These are phyloP conservation scores for Claviceps humidiphila DNA, from an alignment of 2,329 filamentous ascomycete species.

Conservation along the genomic window DNA sequence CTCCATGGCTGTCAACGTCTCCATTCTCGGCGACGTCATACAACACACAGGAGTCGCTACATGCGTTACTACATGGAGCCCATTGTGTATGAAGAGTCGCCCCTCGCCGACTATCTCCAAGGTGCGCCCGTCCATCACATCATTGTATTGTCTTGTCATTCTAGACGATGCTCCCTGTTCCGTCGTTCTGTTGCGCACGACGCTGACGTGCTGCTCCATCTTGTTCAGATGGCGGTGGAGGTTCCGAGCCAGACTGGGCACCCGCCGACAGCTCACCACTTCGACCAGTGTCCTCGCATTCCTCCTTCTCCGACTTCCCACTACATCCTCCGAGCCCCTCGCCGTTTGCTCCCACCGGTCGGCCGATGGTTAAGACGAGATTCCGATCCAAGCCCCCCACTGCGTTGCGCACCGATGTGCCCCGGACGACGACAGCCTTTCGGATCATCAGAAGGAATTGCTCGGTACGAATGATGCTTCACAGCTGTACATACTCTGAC, in stretches of 20 bases:
- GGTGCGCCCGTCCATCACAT: slow-evolving; percentile 37
- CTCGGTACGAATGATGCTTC: slow-evolving; percentile 27
- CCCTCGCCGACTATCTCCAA: slow-evolving; percentile 79
- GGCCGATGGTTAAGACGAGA: slow-evolving; percentile 38
- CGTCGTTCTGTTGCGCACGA: background rate
- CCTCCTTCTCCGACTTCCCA: slow-evolving; percentile 20
- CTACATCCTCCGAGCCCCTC: slow-evolving; percentile 32
- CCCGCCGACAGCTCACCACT: slow-evolving; percentile 24
- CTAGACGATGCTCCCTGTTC: background rate
- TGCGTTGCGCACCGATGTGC: slow-evolving; percentile 28
- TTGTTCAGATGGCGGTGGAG: slow-evolving; percentile 32
- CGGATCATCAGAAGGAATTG: slow-evolving; percentile 35
- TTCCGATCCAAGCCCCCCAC: slow-evolving; percentile 36
- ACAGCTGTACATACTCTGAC: background rate
- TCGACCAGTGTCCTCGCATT: slow-evolving; percentile 15
- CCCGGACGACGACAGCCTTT: slow-evolving; percentile 20
- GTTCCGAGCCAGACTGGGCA: slow-evolving; percentile 33
- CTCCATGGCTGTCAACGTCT: slow-evolving; percentile 18
- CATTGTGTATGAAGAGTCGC: slow-evolving; percentile 74
- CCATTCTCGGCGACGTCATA: slow-evolving; percentile 14
- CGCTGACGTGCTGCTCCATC: background rate
- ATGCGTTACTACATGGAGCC: slow-evolving; percentile 57
- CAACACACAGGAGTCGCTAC: slow-evolving; percentile 12
- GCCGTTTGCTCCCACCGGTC: slow-evolving; percentile 43
- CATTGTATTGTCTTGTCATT: background rate